Base-by-base conservation (phyloP, 1,284 basidiomycete species). In the Wallemia hederae region DNA sequence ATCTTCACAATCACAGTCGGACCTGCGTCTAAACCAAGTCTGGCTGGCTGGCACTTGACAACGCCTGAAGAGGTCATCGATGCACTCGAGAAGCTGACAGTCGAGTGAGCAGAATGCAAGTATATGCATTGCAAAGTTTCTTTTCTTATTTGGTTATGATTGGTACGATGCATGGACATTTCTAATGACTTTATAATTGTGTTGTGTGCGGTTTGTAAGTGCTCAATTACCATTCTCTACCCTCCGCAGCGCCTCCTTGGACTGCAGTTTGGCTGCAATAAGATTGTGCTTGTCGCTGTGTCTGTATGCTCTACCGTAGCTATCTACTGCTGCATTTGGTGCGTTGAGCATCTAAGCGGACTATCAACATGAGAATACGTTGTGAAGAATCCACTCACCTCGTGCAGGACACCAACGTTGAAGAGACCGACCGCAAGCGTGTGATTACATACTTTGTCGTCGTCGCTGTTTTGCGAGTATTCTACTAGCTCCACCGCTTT, bases 1-100 rank as follows among this genome's bases (percentile, higher is more conserved):
- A 74, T 90, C 26, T 91, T 90, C 75, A 83, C 85, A 19, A 87
- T 84, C 5, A 83, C 85, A 27, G 86, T 92, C 24, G 86, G 88
- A 0, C 82, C 84, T 63, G 80, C 80, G 65, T 81, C 79, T 66
- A 91, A 91, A 74, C 80, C 84, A 67, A 91, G 88, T 59, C 74
- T 89, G 61, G 88, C 86, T 15, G 78, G 77, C 58, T 91, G 87
- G 85, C 87, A 90, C 71, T 83, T 91, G 61, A 87, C 84, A 24
- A 67, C 78, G 55, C 80, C 83, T 19, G 75, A 76, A 61, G 83
- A 85, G 72, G 76, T 85, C 63, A 77, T 86, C 27, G 78, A 80
- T 14, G 77, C 80, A 66, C 78, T 85, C 76, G 56, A 26, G 25
- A 22, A 9, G 11, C 55, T 56, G 14, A 9, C 31, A 33, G 24